Evolutionary conservation across 306 rosid species (phyloP).

Genomic region (Canavalia gladiata): DNA sequence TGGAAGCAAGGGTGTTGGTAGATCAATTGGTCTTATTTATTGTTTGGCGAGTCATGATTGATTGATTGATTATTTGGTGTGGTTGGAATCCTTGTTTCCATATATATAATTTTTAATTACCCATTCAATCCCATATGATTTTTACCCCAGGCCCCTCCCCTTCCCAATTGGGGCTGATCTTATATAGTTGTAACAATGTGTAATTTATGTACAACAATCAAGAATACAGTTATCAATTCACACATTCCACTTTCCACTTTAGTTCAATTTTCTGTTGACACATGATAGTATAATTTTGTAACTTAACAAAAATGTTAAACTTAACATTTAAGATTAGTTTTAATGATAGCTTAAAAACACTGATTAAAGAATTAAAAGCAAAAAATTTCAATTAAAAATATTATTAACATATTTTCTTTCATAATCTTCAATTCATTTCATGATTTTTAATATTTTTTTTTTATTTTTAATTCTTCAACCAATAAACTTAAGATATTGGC

Average conservation of each 20-base stretch:
- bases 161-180: conserved; percentile 47
- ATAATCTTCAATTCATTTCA: too few relatives aligned
- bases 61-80: conserved; percentile 57
- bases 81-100: conserved; percentile 49
- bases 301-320: background rate
- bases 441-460: too few relatives aligned
- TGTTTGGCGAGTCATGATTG: conserved; percentile 54
- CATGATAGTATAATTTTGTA: background rate
- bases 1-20: conserved; percentile 51
- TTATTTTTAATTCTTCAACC: too few relatives aligned
- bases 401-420: too few relatives aligned
- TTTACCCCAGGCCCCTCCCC: conserved; percentile 42
- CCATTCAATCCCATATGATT: conserved; percentile 65
- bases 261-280: background rate
- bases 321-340: background rate
- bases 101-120: conserved; percentile 37
- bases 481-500: too few relatives aligned
- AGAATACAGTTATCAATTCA: conserved; percentile 24
- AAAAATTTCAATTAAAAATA: too few relatives aligned
- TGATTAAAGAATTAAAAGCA: too few relatives aligned
- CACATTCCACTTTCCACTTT: background rate
- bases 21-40: conserved; percentile 49
- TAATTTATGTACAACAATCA: conserved; percentile 45
- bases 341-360: too few relatives aligned
- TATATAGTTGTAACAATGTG: conserved; percentile 56